Percentiles rank a stretch among this genome's conserved stretches.
Conservation (phyloP, 2,329 filamentous ascomycete genomes). For the Ophiostoma angusticollis region DNA sequence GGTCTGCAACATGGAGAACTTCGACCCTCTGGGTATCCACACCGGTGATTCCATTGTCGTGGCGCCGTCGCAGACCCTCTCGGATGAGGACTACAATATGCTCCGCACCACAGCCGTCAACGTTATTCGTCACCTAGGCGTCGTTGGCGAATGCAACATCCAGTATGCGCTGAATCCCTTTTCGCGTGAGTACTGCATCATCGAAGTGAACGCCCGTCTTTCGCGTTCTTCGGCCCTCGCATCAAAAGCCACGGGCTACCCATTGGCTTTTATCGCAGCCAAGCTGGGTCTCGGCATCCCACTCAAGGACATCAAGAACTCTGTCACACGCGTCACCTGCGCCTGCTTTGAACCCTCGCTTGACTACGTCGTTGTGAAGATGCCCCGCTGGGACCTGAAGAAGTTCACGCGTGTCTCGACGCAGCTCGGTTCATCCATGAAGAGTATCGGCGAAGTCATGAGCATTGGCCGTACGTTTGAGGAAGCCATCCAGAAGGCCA, state of each 20-base stretch:
- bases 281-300: constrained; percentile 93
- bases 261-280: constrained; percentile 88
- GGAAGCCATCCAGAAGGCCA: constrained; percentile 97
- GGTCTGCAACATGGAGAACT: constrained; percentile 99
- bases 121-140: constrained; percentile 90
- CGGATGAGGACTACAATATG: constrained; percentile 99
- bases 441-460: constrained; percentile 99
- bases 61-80: constrained; percentile 89
- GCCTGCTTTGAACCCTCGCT: constrained; percentile 98
- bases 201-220: constrained; percentile 94
- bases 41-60: constrained; percentile 98
- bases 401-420: constrained; percentile 97
- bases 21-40: constrained; percentile 94
- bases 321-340: constrained; percentile 87
- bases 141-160: constrained; percentile 98
- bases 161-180: constrained; percentile 95
- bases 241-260: constrained; percentile 95
- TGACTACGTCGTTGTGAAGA: constrained; percentile 97
- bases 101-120: constrained; percentile 92
- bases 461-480: constrained; percentile 93
- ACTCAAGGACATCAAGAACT: constrained; percentile 91
- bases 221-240: constrained; percentile 91
- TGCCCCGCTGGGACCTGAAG: constrained; percentile 96
- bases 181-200: constrained; percentile 95
- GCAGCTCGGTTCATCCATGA: constrained; percentile 94